Conservation (phyloP, 352 stramenopile genomes). For the Salisapilia sapeloensis region DNA sequence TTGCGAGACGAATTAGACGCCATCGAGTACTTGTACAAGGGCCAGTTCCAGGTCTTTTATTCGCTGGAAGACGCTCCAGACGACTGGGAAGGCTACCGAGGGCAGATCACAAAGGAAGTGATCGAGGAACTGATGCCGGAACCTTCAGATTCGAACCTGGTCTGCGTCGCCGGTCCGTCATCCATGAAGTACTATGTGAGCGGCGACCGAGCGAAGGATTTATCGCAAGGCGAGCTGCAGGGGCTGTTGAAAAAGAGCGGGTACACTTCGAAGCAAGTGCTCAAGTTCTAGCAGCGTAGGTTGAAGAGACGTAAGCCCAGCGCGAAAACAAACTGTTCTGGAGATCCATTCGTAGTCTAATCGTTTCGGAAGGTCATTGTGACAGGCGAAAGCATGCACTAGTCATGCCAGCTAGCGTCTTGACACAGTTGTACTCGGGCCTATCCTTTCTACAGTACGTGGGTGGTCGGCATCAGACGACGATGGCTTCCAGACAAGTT, state of each 20-base stretch:
- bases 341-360: no score
- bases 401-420: no score
- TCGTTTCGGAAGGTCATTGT: no score
- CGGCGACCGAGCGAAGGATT: constrained; percentile 77
- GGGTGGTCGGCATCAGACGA: no score
- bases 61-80: constrained; percentile 54
- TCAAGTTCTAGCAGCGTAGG: constrained; percentile 86
- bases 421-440: no score
- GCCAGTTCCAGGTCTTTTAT: constrained; percentile 53
- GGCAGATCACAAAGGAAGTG: constrained; percentile 74
- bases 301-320: no score
- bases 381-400: no score
- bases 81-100: constrained; percentile 42
- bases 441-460: no score
- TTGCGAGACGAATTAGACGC: constrained; percentile 74
- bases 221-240: constrained; percentile 65
- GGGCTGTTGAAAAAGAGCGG: constrained; percentile 73
- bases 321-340: no score
- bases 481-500: no score
- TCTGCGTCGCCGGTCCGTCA: constrained; percentile 81
- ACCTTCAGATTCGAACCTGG: constrained; percentile 57
- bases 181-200: constrained; percentile 84
- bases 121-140: constrained; percentile 64
- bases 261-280: constrained; percentile 63
- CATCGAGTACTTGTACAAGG: constrained; percentile 59